A percentile compares a stretch with the other conserved stretches of the same genome.
phyloP scores from a whole-genome alignment of 441 rosid genomes.

The Croton setiger region DNA sequence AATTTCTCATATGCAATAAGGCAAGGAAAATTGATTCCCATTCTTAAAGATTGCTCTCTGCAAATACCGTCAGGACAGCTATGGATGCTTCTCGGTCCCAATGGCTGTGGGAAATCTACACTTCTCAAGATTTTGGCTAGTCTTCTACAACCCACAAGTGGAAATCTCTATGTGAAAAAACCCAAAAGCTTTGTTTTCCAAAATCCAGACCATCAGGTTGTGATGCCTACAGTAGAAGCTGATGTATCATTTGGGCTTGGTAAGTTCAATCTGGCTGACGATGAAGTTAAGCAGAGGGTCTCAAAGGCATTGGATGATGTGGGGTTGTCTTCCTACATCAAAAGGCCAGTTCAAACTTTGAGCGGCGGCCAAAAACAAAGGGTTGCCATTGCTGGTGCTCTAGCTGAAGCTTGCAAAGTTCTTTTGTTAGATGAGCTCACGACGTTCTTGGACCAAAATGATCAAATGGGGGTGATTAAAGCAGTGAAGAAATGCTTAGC shows the following conservation, averaged over 20 bases:
- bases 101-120: slow-evolving; percentile 97
- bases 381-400: slow-evolving; percentile 95
- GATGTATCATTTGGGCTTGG: slow-evolving; percentile 98
- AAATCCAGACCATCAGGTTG: slow-evolving; percentile 97
- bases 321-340: slow-evolving; percentile 67
- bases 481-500: slow-evolving; percentile 62
- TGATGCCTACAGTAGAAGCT: slow-evolving; percentile 97
- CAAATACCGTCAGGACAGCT: slow-evolving; percentile 71
- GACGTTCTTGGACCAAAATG: slow-evolving; percentile 80
- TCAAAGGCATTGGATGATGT: slow-evolving; percentile 68
- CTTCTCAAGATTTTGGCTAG: slow-evolving; percentile 95
- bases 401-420: slow-evolving; percentile 92
- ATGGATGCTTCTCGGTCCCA: slow-evolving; percentile 98
- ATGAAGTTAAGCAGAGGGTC: slow-evolving; percentile 66
- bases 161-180: slow-evolving; percentile 50
- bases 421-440: slow-evolving; percentile 90
- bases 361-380: slow-evolving; percentile 98
- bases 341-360: slow-evolving; percentile 93
- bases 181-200: slow-evolving; percentile 90
- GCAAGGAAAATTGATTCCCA: slow-evolving; percentile 54
- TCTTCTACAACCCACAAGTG: slow-evolving; percentile 68
- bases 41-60: slow-evolving; percentile 76
- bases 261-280: slow-evolving; percentile 50
- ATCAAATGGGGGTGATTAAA: slow-evolving; percentile 91
- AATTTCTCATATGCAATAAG: slow-evolving; percentile 53